Base-by-base conservation (phyloP, 371 early-diverging fungal genomes). In the Entomophthora muscae region DNA sequence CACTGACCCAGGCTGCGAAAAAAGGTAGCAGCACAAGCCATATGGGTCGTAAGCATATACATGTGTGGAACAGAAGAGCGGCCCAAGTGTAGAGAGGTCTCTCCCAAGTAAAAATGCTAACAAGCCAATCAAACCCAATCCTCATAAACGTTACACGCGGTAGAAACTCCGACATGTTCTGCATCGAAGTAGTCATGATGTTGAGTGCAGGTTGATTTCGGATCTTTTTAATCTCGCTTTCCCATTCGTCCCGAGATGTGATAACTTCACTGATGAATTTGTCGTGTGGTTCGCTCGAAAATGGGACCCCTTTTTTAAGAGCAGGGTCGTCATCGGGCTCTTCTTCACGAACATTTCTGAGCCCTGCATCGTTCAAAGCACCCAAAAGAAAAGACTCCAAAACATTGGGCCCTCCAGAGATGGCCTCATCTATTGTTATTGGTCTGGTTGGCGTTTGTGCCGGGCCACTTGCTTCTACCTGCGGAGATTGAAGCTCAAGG, bases 71-170 rank as follows among this genome's bases (percentile, higher is more conserved):
- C 12, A 13, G 2, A 2, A 61, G 2, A 1, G 52, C 23, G 2
- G 52, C 1, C 61, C 51, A 61, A 30, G 61, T 61, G 28, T 32
- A 12, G 1, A 23, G 12, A 3, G 30, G 61, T 1, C 12, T 24
- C n/a, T 61, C 61, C 61, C 61, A 61, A 61, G 61, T 61, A 5
- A 61, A 51, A 52, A 61, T 51, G n/a, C 27, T 12, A 27, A 61
- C 10, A 10, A 51, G 24, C 26, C 1, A 1, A 10, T 30, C 10
- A 5, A 23, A 32, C 1, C 12, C 21, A 26, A 27, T n/a, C 7
- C 61, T 22, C 26, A 61, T 51, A 13, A 28, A 28, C 2, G 61
- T 61, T 23, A 61, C n/a, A 3, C 61, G 3, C 3, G 31, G n/a
- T 21, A 61, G 5, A 61, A 61, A 61, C n/a, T 61, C 52, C 5